Conservation (phyloP, 1,139 yeast species). For the Nakaseomyces bracarensis region DNA sequence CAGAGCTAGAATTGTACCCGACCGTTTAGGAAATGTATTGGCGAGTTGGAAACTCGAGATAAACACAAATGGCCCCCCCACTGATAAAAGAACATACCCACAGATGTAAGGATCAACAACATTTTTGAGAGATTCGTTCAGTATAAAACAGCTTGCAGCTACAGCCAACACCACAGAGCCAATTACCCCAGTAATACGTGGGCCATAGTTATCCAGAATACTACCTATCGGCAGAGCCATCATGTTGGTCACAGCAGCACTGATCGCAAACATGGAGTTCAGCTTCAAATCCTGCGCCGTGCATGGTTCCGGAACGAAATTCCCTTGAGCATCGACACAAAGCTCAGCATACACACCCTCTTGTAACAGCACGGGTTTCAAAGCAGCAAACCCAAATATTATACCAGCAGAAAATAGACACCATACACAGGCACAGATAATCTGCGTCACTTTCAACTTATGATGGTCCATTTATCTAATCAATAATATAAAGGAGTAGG, state of each 20-base stretch:
- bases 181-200: slow-evolving; percentile 65
- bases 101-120: slow-evolving; percentile 49
- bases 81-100: slow-evolving; percentile 62
- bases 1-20: slow-evolving; percentile 63
- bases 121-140: slow-evolving; percentile 10
- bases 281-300: slow-evolving; percentile 69
- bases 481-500: too few relatives aligned
- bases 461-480: not conserved
- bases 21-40: slow-evolving; percentile 59
- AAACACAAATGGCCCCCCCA: slow-evolving; percentile 78
- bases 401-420: slow-evolving; percentile 90
- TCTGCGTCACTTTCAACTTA: slow-evolving; percentile 32
- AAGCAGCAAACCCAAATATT: slow-evolving; percentile 88
- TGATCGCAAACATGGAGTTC: slow-evolving; percentile 74
- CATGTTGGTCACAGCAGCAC: slow-evolving; percentile 81
- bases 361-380: slow-evolving; percentile 67
- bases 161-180: slow-evolving; percentile 52
- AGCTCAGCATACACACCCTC: slow-evolving; percentile 67
- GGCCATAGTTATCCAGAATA: slow-evolving; percentile 70
- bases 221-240: slow-evolving; percentile 77
- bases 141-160: slow-evolving; percentile 44
- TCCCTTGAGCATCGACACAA: slow-evolving; percentile 37
- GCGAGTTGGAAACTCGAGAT: slow-evolving; percentile 75
- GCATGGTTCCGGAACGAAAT: slow-evolving; percentile 38
- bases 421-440: slow-evolving; percentile 71